Evolutionary conservation across 371 early-diverging fungal species (phyloP).

Genomic region (Paraphysoderma sedebokerense): DNA sequence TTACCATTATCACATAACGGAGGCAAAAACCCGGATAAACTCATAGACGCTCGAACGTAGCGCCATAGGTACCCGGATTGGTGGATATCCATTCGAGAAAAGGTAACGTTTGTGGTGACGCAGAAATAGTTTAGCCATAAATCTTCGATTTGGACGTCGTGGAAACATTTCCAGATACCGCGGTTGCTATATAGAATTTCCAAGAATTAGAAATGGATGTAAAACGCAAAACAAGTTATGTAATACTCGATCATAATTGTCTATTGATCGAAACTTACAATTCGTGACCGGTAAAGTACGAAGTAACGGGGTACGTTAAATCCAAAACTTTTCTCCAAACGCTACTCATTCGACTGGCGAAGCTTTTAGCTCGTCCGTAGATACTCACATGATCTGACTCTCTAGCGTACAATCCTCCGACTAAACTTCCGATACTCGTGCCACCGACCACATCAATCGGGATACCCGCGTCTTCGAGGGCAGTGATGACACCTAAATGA

Average conservation of each 20-base stretch:
- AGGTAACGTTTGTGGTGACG: slow-evolving; percentile 93
- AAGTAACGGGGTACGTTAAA: slow-evolving; percentile 88
- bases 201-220: too few species aligned
- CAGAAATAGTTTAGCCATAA: slow-evolving; percentile 96
- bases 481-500: slow-evolving; percentile 91
- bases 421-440: slow-evolving; percentile 94
- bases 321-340: slow-evolving; percentile 86
- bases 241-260: not conserved
- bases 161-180: slow-evolving; percentile 84
- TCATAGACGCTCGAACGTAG: slow-evolving; percentile 97
- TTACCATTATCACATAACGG: slow-evolving; percentile 92
- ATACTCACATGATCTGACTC: slow-evolving; percentile 76
- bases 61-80: slow-evolving; percentile 89
- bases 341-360: slow-evolving; percentile 61
- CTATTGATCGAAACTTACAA: not conserved
- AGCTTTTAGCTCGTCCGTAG: slow-evolving; percentile 68
- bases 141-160: slow-evolving; percentile 89
- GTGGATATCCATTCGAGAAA: slow-evolving; percentile 87
- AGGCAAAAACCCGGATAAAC: slow-evolving; percentile 83
- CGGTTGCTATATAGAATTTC: slow-evolving; percentile 75
- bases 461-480: slow-evolving; percentile 95
- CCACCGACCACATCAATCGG: slow-evolving; percentile 97
- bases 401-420: slow-evolving; percentile 88
- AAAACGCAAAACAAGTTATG: slow-evolving; percentile 1
- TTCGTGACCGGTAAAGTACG: slow-evolving; percentile 55